Conservation (phyloP, 805 yeast genomes). For the Ogataea angusta region DNA sequence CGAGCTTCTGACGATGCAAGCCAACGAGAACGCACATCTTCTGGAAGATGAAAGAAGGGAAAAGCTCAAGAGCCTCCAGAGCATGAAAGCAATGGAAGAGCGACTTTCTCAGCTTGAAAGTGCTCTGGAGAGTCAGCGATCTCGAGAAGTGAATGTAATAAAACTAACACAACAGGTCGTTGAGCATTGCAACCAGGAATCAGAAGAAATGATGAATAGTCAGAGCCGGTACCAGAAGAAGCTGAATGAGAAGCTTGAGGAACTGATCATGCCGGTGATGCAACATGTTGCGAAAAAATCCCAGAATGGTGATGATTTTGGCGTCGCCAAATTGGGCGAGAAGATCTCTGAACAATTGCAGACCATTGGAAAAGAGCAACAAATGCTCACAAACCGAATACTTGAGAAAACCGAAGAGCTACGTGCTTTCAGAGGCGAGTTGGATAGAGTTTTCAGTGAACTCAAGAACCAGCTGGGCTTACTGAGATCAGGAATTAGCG, state of each 20-base stretch:
- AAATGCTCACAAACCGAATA: constrained; percentile 1
- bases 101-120: constrained; percentile 32
- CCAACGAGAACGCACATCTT: constrained; percentile 24
- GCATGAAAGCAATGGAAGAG: constrained; percentile 27
- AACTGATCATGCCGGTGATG: constrained; percentile 14
- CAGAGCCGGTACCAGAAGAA: constrained; percentile 15
- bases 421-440: constrained; percentile 8
- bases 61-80: constrained; percentile 18
- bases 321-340: neutral
- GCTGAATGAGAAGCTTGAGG: constrained; percentile 17
- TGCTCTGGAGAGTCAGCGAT: constrained; percentile 26
- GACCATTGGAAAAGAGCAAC: constrained; percentile 9
- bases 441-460: constrained; percentile 1
- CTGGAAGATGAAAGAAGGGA: constrained; percentile 22
- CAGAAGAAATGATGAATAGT: constrained; percentile 22
- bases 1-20: constrained; percentile 39
- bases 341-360: constrained; percentile 2
- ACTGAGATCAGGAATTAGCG: neutral
- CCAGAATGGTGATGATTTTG: neutral
- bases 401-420: constrained; percentile 14
- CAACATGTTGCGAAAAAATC: constrained; percentile 5
- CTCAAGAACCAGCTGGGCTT: neutral
- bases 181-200: constrained; percentile 29
- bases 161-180: constrained; percentile 19
- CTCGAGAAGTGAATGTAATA: constrained; percentile 14